Evolutionary conservation across 2,329 filamentous ascomycete genomes (phyloP).

Genomic region (Diaporthe sp.): DNA sequence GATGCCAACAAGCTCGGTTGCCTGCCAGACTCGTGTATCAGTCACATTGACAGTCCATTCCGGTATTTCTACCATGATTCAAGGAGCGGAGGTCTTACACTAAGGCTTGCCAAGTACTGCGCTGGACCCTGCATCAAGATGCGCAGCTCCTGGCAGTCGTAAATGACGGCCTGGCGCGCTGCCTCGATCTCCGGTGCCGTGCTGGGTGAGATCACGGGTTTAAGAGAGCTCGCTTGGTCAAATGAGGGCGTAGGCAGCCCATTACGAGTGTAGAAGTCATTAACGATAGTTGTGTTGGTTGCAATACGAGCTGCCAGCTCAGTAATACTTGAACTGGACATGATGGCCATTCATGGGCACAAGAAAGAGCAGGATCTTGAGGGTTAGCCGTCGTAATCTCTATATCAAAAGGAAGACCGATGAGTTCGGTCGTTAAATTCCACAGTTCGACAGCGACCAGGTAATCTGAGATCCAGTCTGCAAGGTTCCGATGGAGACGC

Average conservation of each 20-base stretch:
- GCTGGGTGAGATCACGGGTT: conserved; percentile 10
- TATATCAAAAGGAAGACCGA: neutral
- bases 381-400: neutral
- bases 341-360: neutral
- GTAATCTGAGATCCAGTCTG: neutral
- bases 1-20: conserved; percentile 6
- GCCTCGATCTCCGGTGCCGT: conserved; percentile 19
- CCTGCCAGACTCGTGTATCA: neutral
- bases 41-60: neutral
- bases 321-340: conserved; percentile 19
- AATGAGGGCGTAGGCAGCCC: conserved; percentile 8
- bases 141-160: conserved; percentile 32
- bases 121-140: conserved; percentile 30
- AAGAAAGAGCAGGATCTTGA: neutral
- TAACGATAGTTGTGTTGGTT: conserved; percentile 16
- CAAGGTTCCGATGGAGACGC: too few species aligned
- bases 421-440: neutral
- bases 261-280: neutral
- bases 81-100: neutral
- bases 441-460: neutral
- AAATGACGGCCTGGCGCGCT: conserved; percentile 34
- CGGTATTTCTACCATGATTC: neutral
- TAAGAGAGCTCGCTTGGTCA: neutral
- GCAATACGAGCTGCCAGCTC: conserved; percentile 32
- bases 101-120: conserved; percentile 20